Evolutionary conservation across 352 stramenopile genomes (phyloP), one percentile per base, ranked within the genome.

Genomic region (Phytophthora crassamura): DNA sequence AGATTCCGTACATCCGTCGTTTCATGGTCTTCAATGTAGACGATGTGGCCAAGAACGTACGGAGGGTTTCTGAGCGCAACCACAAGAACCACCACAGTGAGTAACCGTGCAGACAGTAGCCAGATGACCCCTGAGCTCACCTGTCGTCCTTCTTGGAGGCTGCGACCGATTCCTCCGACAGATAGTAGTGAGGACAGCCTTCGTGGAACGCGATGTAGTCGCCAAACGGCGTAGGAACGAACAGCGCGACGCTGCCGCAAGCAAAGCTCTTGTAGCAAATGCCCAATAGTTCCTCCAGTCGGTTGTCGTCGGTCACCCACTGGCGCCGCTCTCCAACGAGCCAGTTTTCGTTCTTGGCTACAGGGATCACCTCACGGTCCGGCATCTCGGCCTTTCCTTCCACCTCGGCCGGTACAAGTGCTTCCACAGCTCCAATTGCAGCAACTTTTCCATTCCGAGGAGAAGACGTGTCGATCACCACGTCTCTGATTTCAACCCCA

Each of bases 121-220:
- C 25, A 5, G 15, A 15, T 41, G 14, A 60, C 3, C 5, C 12
- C 7, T 30, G 9, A 51, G 15, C 56, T 28, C 64, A 80, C 75
- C 67, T 59, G 28, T 78, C 80, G 20, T 88, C 78, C 58, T 77
- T 76, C 59, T 90, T 94, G 30, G 79, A 88, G 35, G 81, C 85
- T 43, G 84, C 83, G 36, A 94, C 88, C 25, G 82, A 91, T 66
- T 94, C 85, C 41, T 85, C 74, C 15, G 85, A 94, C 53, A 94
- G 59, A 56, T 94, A 94, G 35, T 90, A 89, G 60, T 94, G 85
- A 11, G 85, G 85, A 34, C 83, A 91, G 35, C 80, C 82, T 80
- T 94, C 85, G 55, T 94, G 85, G 50, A 94, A 94, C n/a, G 85
- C 85, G 72, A 94, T 92, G 59, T 89, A 94, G 62, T 94, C 83